phyloP scores from a whole-genome alignment of 2,329 filamentous ascomycete genomes.

The Hypomyces rosellus region DNA sequence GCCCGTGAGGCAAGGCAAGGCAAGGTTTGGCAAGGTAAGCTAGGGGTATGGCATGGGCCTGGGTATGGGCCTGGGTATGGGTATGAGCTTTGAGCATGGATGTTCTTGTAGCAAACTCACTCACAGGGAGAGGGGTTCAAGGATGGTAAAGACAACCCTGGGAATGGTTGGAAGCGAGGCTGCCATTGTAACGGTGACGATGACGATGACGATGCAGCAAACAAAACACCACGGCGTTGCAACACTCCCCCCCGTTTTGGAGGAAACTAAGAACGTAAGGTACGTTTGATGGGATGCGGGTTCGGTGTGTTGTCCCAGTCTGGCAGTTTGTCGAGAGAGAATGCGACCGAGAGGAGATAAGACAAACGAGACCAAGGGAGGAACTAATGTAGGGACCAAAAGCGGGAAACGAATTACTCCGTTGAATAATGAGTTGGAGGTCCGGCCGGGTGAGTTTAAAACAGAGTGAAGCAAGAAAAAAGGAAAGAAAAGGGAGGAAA shows the following conservation, averaged over 20 bases:
- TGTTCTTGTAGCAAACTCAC: constrained; percentile 16
- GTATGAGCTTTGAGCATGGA: too few species aligned
- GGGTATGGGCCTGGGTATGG: too few species aligned
- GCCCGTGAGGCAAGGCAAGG: too few species aligned
- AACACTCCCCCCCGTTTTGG: not conserved
- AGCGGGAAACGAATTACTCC: not conserved
- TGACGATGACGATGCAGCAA: constrained; percentile 3
- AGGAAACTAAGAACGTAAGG: too few species aligned
- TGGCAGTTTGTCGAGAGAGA: not conserved
- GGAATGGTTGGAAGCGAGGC: constrained; percentile 58
- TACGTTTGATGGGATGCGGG: not conserved
- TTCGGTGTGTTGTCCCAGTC: not conserved
- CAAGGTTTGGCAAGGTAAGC: too few species aligned
- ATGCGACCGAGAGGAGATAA: not conserved
- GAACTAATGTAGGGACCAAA: not conserved
- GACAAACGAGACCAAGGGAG: not conserved
- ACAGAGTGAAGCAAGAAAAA: too few species aligned
- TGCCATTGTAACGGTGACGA: constrained; percentile 38
- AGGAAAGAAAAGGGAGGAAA: too few species aligned
- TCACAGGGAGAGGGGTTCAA: constrained; percentile 65
- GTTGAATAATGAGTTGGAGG: not conserved
- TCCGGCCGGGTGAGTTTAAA: too few species aligned
- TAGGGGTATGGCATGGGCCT: too few species aligned
- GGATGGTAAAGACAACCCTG: constrained; percentile 57
- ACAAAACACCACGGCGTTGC: not conserved